phyloP scores from a whole-genome alignment of 2,329 filamentous ascomycete genomes.

The Huntiella abstrusa region DNA sequence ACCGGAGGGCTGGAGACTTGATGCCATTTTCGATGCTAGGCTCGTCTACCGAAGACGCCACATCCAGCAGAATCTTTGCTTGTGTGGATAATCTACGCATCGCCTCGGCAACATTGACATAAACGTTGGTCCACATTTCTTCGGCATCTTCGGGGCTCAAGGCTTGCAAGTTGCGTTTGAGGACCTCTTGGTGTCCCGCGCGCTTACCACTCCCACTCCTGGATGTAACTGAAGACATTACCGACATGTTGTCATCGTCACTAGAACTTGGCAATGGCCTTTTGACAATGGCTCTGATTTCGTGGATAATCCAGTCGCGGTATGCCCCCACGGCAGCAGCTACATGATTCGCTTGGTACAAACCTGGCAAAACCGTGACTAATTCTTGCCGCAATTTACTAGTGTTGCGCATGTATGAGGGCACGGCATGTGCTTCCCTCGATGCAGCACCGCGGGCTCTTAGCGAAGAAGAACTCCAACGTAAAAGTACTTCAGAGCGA shows the following conservation, averaged over 20 bases:
- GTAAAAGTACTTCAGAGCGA: slow-evolving; percentile 52
- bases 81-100: slow-evolving; percentile 72
- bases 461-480: slow-evolving; percentile 66
- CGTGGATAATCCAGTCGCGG: slow-evolving; percentile 63
- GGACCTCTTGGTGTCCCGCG: slow-evolving; percentile 51
- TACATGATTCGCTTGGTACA: slow-evolving; percentile 67
- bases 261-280: slow-evolving; percentile 76
- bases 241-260: slow-evolving; percentile 83
- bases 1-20: slow-evolving; percentile 30
- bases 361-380: slow-evolving; percentile 50
- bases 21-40: slow-evolving; percentile 16
- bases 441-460: slow-evolving; percentile 49
- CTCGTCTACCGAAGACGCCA: slow-evolving; percentile 52
- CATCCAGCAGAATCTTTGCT: slow-evolving; percentile 85
- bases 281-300: slow-evolving; percentile 71
- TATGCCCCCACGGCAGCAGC: slow-evolving; percentile 67
- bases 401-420: slow-evolving; percentile 59
- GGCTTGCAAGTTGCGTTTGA: slow-evolving; percentile 73
- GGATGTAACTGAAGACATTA: slow-evolving; percentile 69
- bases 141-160: slow-evolving; percentile 74
- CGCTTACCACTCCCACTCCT: slow-evolving; percentile 1
- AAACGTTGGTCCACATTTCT: slow-evolving; percentile 61
- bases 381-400: slow-evolving; percentile 53
- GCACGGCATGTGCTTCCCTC: slow-evolving; percentile 49
- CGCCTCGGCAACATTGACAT: slow-evolving; percentile 74